phyloP scores from a whole-genome alignment of 2,329 filamentous ascomycete species.

The Plectosphaerella sp. region DNA sequence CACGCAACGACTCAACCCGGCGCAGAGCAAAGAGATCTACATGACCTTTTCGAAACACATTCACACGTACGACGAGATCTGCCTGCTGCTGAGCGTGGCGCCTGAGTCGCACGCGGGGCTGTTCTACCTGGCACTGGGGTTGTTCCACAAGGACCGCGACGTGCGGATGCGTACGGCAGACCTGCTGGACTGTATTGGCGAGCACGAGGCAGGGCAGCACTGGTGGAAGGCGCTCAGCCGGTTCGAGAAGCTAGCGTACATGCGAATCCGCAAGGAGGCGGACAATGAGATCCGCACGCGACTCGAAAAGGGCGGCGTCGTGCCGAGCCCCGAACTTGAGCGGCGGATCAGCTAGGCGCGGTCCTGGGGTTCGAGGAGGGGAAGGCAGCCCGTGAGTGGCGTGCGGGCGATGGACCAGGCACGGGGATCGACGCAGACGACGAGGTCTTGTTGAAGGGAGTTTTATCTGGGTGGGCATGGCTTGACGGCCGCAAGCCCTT shows the following conservation, averaged over 20 bases:
- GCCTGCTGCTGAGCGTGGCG: slow-evolving; percentile 74
- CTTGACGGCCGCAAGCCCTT: no score
- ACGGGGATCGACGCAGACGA: neutral
- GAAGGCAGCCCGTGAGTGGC: neutral
- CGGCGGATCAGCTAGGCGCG: slow-evolving; percentile 41
- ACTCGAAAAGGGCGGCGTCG: slow-evolving; percentile 36
- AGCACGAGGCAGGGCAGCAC: slow-evolving; percentile 86
- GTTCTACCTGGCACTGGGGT: slow-evolving; percentile 84
- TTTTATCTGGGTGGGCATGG: no score
- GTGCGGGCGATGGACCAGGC: neutral
- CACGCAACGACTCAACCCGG: slow-evolving; percentile 70
- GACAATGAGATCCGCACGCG: slow-evolving; percentile 46
- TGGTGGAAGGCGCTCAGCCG: slow-evolving; percentile 85
- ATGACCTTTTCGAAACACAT: slow-evolving; percentile 72
- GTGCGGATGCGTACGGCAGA: slow-evolving; percentile 75
- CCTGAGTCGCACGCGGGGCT: slow-evolving; percentile 83
- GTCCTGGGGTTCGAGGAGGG: slow-evolving; percentile 1
- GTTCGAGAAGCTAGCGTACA: slow-evolving; percentile 84
- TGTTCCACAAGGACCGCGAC: slow-evolving; percentile 83
- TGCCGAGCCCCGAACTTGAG: slow-evolving; percentile 32
- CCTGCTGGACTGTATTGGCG: slow-evolving; percentile 74
- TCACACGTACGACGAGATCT: slow-evolving; percentile 79
- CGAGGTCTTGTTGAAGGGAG: neutral
- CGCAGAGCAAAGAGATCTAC: slow-evolving; percentile 80
- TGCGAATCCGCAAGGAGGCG: slow-evolving; percentile 67